Conservation (phyloP, 169 alveolate species). For the Perkinsus chesapeaki region DNA sequence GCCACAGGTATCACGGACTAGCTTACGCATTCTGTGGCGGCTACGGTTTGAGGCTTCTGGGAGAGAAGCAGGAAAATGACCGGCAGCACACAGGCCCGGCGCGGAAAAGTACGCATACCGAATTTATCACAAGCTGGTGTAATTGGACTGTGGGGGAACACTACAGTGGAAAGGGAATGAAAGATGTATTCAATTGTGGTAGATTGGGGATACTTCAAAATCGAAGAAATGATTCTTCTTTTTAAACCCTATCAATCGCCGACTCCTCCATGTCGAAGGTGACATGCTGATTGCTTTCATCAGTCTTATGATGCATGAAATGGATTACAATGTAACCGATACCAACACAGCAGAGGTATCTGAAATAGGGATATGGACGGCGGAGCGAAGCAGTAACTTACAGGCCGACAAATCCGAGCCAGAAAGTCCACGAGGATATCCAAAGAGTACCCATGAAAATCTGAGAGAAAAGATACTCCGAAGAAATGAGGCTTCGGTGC, state of each 20-base stretch:
- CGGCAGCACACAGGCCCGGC: not conserved
- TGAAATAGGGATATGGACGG: not conserved
- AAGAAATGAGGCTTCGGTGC: not conserved
- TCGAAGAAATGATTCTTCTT: not conserved
- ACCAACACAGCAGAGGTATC: not conserved
- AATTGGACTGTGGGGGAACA: not conserved
- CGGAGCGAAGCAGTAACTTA: not conserved
- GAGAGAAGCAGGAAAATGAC: not conserved
- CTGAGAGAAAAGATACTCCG: not conserved
- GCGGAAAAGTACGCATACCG: not conserved
- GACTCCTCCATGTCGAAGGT: not conserved
- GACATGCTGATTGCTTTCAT: not conserved
- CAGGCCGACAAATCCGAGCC: constrained; percentile 2
- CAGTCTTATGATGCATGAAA: not conserved
- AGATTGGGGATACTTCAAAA: not conserved
- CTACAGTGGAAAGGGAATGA: not conserved
- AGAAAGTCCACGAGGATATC: not conserved
- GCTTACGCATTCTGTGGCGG: not conserved
- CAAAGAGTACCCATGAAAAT: not conserved
- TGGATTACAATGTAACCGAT: not conserved
- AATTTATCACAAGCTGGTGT: not conserved
- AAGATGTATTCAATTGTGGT: not conserved
- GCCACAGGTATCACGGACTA: not conserved
- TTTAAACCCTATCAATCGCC: not conserved
- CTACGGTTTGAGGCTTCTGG: not conserved